Base-by-base conservation (phyloP, 2,329 filamentous ascomycete species). In the Claviceps paspali region DNA sequence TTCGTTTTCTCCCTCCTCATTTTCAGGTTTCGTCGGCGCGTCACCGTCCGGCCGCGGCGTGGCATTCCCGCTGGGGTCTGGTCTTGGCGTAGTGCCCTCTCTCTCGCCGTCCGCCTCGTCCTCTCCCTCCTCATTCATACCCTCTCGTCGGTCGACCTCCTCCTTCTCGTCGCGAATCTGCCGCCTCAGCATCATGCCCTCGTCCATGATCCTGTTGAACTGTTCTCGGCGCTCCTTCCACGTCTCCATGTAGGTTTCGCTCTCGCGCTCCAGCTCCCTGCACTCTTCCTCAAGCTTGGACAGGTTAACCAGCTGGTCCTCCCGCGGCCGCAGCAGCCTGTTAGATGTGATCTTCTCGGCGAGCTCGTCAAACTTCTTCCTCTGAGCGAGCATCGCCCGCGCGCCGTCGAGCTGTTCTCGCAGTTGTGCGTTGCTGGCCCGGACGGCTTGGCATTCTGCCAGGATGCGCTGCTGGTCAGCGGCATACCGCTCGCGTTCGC, bases 111-210 rank as follows among this genome's bases (percentile, higher is more conserved):
- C 69, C 5, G 57, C 70, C 11, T 68, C 67, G 22, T 77, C 76
- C 47, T 79, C 78, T 12, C 65, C 72, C 33, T 76, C 78, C 45
- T 76, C 76, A 39, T 75, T 72, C 75, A 85, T 85, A 22, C 84
- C 85, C 56, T 92, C 85, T 38, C 85, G 73, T 29, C 84, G 68
- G 59, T 94, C 86, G 0, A 91, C 83, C 59, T 94, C 86, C 55
- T 94, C 87, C 61, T 94, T 93, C 65, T 95, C 88, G 51, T 94
- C 87, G 42, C 86, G 77, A 51, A 96, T 94, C 55, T 92, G 68
- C 34, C 83, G 70, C 40, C 87, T 68, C 55, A 96, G 69, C 45
- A 83, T 70, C 72, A 82, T 82, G n/a, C 85, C 85, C 62, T 95
- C 88, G 41, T 87, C 82, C 53, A 94, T 82, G 50, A 96, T 87